These are phyloP conservation scores for Umbelopsis ramanniana DNA, from an alignment of 192 early-diverging fungal genomes.

Conservation along the genomic window DNA sequence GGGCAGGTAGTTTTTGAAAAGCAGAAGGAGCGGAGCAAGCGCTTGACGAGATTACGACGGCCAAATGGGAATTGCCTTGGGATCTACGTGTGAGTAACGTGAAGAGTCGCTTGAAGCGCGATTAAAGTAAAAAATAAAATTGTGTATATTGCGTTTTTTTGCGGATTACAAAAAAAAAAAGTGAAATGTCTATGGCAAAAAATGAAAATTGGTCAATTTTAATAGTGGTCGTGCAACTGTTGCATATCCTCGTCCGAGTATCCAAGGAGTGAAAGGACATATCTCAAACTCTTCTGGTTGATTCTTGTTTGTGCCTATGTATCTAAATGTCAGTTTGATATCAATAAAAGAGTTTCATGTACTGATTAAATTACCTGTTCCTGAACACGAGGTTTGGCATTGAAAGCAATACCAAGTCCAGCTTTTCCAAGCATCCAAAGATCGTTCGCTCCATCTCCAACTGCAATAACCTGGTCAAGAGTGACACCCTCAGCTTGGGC, in stretches of 20 bases:
- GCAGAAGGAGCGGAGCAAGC: too few species aligned
- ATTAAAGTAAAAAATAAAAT: too few species aligned
- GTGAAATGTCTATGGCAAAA: neutral
- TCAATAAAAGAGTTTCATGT: conserved; percentile 4
- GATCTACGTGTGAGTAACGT: too few species aligned
- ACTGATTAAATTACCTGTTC: conserved; percentile 55
- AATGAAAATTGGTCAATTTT: neutral
- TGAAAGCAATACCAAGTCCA: conserved; percentile 96
- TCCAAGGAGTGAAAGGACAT: conserved; percentile 89
- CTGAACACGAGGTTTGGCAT: conserved; percentile 98
- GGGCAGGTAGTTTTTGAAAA: too few species aligned
- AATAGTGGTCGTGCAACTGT: conserved; percentile 48
- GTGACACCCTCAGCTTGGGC: conserved; percentile 90
- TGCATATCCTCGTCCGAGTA: conserved; percentile 79
- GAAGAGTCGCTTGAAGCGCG: too few species aligned
- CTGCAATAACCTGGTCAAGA: conserved; percentile 92
- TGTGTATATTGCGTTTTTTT: neutral
- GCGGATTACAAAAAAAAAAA: neutral
- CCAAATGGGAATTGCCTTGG: too few species aligned
- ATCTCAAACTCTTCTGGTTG: conserved; percentile 91
- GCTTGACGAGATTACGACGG: too few species aligned
- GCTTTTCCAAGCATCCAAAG: conserved; percentile 92
- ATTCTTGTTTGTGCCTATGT: conserved; percentile 80
- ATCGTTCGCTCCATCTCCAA: conserved; percentile 99
- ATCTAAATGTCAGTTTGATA: neutral